A percentile compares a stretch with the other conserved stretches of the same genome.
Evolutionary conservation across 75 land plant species (phyloP).

Genomic region (Cupressus sempervirens): DNA sequence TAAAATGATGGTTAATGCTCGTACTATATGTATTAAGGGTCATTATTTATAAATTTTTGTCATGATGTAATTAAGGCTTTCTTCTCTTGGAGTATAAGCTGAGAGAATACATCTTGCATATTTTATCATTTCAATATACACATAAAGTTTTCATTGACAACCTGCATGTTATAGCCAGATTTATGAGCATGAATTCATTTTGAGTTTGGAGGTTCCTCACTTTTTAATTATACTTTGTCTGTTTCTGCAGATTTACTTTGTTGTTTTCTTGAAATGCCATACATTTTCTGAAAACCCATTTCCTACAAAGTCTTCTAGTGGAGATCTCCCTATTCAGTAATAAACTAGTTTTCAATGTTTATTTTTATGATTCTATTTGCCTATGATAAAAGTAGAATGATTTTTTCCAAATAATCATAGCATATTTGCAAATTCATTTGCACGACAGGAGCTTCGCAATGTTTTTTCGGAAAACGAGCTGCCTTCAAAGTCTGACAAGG

Average conservation of each 20-base stretch:
- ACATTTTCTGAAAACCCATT: neutral
- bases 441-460: slow-evolving; percentile 50
- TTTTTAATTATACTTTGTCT: too few relatives aligned
- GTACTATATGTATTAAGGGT: too few relatives aligned
- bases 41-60: too few relatives aligned
- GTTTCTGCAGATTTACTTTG: neutral
- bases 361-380: neutral
- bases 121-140: too few relatives aligned
- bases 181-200: too few relatives aligned
- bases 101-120: too few relatives aligned
- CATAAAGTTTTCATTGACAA: too few relatives aligned
- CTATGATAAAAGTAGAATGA: neutral
- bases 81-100: too few relatives aligned
- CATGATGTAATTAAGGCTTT: too few relatives aligned
- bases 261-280: neutral
- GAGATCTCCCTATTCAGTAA: neutral
- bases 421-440: slow-evolving; percentile 1
- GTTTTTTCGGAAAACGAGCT: slow-evolving; percentile 74
- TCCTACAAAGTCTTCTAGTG: neutral
- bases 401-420: neutral
- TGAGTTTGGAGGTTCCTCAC: too few relatives aligned
- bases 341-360: neutral
- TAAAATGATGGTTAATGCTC: too few relatives aligned
- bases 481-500: slow-evolving; percentile 50
- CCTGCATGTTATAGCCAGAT: too few relatives aligned